Evolutionary conservation across 1,284 basidiomycete species (phyloP).

Genomic region (Cutaneotrichosporon cutaneum): DNA sequence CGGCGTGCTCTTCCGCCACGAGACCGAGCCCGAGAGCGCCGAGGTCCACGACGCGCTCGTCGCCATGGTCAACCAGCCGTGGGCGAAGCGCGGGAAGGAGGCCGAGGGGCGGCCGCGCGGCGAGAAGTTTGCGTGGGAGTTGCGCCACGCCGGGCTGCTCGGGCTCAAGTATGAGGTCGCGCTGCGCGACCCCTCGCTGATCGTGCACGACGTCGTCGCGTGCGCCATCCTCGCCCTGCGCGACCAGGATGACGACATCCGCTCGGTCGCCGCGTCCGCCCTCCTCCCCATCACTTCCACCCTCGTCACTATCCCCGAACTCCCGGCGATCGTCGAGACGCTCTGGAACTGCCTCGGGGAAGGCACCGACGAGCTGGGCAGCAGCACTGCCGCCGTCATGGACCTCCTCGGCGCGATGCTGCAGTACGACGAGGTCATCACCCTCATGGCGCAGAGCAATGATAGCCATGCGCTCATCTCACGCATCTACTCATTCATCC

Average conservation of each 20-base stretch:
- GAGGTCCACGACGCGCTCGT: slow-evolving; percentile 81
- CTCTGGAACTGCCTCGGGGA: slow-evolving; percentile 88
- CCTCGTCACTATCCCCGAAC: slow-evolving; percentile 63
- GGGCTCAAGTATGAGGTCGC: slow-evolving; percentile 98
- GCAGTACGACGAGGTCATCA: slow-evolving; percentile 32
- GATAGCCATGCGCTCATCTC: slow-evolving; percentile 67
- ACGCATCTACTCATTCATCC: slow-evolving; percentile 92
- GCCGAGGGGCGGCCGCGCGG: slow-evolving; percentile 51
- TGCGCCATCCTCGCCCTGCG: slow-evolving; percentile 85
- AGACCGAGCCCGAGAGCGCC: slow-evolving; percentile 71
- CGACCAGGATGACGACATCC: slow-evolving; percentile 94
- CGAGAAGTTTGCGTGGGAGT: slow-evolving; percentile 83
- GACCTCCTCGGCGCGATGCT: slow-evolving; percentile 65
- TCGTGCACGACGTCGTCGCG: slow-evolving; percentile 73
- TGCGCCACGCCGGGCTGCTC: slow-evolving; percentile 91
- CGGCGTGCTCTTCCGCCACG: slow-evolving; percentile 81
- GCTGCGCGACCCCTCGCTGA: slow-evolving; percentile 59
- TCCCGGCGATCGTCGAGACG: slow-evolving; percentile 74
- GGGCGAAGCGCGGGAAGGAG: slow-evolving; percentile 53
- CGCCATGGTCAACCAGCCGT: slow-evolving; percentile 90
- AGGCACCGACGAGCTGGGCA: slow-evolving; percentile 95
- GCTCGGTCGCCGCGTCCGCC: slow-evolving; percentile 90
- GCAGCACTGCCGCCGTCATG: slow-evolving; percentile 96
- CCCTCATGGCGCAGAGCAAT: slow-evolving; percentile 27
- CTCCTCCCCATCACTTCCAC: slow-evolving; percentile 79